A percentile compares a stretch with the other conserved stretches of the same genome.
phyloP scores from a whole-genome alignment of 2,329 filamentous ascomycete genomes.

The Fusarium mundagurra region DNA sequence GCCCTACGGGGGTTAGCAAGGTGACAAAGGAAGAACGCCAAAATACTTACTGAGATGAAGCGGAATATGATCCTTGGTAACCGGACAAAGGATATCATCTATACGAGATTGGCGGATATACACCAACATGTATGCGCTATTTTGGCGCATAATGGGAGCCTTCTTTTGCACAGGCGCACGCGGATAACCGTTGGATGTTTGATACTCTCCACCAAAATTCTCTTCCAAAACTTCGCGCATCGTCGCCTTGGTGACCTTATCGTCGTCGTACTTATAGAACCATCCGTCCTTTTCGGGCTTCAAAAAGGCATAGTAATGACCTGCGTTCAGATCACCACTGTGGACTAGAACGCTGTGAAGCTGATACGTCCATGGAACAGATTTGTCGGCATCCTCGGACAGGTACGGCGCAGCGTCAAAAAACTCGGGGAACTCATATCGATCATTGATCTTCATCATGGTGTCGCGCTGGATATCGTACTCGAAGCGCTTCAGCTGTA shows the following conservation, averaged over 20 bases:
- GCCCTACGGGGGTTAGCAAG: conserved; percentile 58
- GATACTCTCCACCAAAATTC: conserved; percentile 93
- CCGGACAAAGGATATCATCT: conserved; percentile 82
- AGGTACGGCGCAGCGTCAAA: conserved; percentile 90
- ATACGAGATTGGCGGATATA: conserved; percentile 90
- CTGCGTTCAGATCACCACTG: conserved; percentile 94
- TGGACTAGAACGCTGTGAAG: conserved; percentile 96
- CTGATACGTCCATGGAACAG: conserved; percentile 90
- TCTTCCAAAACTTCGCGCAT: conserved; percentile 93
- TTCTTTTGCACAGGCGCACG: conserved; percentile 64
- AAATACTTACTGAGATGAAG: conserved; percentile 74
- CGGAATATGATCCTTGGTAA: conserved; percentile 82
- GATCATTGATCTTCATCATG: conserved; percentile 98
- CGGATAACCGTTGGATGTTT: conserved; percentile 57
- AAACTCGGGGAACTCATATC: conserved; percentile 86
- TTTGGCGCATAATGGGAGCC: conserved; percentile 69
- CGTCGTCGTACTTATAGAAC: conserved; percentile 98
- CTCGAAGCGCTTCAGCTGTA: conserved; percentile 97
- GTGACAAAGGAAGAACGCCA: neutral
- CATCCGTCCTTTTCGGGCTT: conserved; percentile 92
- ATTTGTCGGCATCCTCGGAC: conserved; percentile 84
- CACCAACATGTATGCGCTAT: conserved; percentile 98
- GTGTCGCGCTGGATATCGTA: conserved; percentile 96
- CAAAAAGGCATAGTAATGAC: conserved; percentile 97
- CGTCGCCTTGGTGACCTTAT: conserved; percentile 94